Conservation (phyloP, 345 rosid species). For the Noccaea bulbosa region DNA sequence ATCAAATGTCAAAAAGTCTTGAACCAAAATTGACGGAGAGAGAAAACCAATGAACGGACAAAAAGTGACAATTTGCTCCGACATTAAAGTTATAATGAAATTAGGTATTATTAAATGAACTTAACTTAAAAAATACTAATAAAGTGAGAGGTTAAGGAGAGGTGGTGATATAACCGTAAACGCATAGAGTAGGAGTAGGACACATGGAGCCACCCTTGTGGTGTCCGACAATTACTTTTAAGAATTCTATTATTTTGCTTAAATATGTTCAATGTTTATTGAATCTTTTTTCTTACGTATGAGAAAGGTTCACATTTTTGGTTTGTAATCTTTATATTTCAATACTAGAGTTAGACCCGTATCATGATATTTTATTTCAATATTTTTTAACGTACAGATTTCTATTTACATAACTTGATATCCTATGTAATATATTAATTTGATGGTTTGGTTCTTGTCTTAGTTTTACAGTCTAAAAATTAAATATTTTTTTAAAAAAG, state of each 20-base stretch:
- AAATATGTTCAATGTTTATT: not conserved
- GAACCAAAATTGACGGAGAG: slow-evolving; percentile 40
- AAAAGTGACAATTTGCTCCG: slow-evolving; percentile 34
- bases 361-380: no score
- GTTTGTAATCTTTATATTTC: slow-evolving; percentile 1
- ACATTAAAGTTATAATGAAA: slow-evolving; percentile 23
- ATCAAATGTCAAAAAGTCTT: slow-evolving; percentile 7
- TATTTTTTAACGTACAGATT: no score
- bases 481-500: no score
- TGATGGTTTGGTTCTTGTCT: no score
- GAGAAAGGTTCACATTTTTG: not conserved
- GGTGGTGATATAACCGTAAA: slow-evolving; percentile 25
- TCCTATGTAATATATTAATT: no score
- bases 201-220: slow-evolving; percentile 24
- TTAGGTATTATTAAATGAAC: not conserved
- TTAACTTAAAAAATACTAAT: not conserved
- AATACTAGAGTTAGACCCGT: no score
- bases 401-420: no score
- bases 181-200: slow-evolving; percentile 4
- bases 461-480: no score
- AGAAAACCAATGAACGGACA: not conserved
- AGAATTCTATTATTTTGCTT: slow-evolving; percentile 14
- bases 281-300: not conserved
- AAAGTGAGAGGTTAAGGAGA: not conserved
- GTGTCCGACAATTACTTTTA: slow-evolving; percentile 16